Evolutionary conservation across 192 early-diverging fungal genomes (phyloP).

Genomic region (Coemansia sp.): DNA sequence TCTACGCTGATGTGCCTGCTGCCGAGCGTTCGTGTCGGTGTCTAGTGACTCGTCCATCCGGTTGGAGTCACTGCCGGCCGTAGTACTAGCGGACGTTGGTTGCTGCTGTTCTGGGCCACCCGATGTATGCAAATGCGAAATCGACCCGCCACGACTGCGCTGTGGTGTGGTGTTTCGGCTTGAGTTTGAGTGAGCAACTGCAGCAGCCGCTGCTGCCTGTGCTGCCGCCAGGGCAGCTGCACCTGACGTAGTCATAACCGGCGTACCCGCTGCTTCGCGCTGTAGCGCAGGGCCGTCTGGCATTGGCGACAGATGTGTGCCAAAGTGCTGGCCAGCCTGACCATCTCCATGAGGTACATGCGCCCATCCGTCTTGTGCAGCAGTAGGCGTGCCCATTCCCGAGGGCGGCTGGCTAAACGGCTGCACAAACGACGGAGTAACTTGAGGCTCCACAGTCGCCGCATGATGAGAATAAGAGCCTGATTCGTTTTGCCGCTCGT

Average conservation of each 20-base stretch:
- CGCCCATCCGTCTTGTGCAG: conserved; percentile 17
- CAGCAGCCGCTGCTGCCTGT: conserved; percentile 31
- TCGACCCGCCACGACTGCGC: conserved; percentile 44
- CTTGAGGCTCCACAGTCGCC: conserved; percentile 29
- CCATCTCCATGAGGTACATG: neutral
- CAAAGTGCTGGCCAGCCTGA: neutral
- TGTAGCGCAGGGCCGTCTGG: neutral
- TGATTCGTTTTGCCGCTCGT: neutral
- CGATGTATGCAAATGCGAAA: conserved; percentile 17
- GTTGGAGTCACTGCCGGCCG: conserved; percentile 5
- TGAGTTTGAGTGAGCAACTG: conserved; percentile 17
- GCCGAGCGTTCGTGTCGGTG: neutral
- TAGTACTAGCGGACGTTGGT: neutral
- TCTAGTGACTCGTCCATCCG: conserved; percentile 23
- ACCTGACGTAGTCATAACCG: conserved; percentile 50
- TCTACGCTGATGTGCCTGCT: conserved; percentile 8
- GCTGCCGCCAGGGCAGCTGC: conserved; percentile 52
- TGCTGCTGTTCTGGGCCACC: neutral
- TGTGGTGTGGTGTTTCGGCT: conserved; percentile 46
- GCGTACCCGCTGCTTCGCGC: conserved; percentile 21
- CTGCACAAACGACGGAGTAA: conserved; percentile 47
- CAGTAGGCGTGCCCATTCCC: conserved; percentile 24
- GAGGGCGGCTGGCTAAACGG: conserved; percentile 49
- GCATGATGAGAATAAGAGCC: conserved; percentile 10
- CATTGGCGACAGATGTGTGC: neutral